A percentile compares a stretch with the other conserved stretches of the same genome.
Conservation (phyloP, 345 rosid species). For the Turritis glabra region DNA sequence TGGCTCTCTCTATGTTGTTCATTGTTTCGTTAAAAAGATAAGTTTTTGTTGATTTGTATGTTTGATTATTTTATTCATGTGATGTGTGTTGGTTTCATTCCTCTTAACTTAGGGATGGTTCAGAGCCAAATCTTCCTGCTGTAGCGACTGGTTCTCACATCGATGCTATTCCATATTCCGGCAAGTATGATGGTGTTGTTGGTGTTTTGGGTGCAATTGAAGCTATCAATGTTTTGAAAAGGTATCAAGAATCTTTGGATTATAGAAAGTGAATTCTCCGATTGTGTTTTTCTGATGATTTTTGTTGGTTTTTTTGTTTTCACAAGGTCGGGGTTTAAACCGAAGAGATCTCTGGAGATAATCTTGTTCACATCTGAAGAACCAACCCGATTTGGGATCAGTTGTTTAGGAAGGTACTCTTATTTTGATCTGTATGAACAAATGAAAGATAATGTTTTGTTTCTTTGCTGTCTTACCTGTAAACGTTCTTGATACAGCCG, state of each 20-base stretch:
- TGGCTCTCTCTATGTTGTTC: conserved; percentile 28
- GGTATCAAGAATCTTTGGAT: conserved; percentile 44
- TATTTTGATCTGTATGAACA: neutral
- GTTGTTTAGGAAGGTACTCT: conserved; percentile 93
- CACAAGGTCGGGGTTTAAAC: conserved; percentile 79
- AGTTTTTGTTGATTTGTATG: neutral
- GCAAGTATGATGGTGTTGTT: conserved; percentile 94
- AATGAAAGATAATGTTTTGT: neutral
- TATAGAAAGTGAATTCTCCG: neutral
- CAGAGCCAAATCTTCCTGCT: conserved; percentile 64
- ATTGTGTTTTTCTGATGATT: neutral
- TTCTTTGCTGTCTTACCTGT: conserved; percentile 8
- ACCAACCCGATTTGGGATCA: conserved; percentile 92
- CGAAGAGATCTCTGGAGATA: conserved; percentile 82
- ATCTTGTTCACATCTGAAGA: conserved; percentile 93
- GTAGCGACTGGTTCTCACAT: conserved; percentile 94
- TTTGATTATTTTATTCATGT: conserved; percentile 7
- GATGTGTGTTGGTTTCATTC: neutral
- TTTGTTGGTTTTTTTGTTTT: neutral
- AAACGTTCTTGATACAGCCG: conserved; percentile 53
- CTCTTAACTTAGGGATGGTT: conserved; percentile 83
- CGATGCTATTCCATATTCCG: conserved; percentile 97
- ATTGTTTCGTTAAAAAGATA: neutral
- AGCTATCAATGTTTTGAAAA: conserved; percentile 84
- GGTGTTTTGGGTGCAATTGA: conserved; percentile 98